Percentiles rank a stretch among this genome's conserved stretches.
phyloP scores from a whole-genome alignment of 139 green algal species.

The Ettlia oleoabundans region DNA sequence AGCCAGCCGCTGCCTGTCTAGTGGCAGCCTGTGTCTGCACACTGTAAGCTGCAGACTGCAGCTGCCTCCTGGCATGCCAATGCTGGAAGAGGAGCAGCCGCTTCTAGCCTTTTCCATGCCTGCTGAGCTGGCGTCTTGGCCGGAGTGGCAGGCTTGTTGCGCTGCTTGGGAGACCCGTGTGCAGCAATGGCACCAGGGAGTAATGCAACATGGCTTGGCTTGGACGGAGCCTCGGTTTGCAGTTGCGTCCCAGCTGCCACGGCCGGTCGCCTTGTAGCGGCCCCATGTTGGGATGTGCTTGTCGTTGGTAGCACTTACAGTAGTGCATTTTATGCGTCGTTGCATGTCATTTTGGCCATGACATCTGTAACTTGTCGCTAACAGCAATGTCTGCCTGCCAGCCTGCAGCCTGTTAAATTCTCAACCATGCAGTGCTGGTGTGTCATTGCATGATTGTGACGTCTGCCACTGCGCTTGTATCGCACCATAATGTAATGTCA shows the following conservation, averaged over 20 bases:
- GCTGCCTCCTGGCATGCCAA: not conserved
- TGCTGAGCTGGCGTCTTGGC: not conserved
- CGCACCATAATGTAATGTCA: too few relatives aligned
- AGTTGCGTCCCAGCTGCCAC: not conserved
- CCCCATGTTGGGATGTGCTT: not conserved
- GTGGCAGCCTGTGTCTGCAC: slow-evolving; percentile 36
- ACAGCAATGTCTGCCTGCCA: too few relatives aligned
- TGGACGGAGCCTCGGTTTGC: not conserved
- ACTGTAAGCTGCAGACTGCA: not conserved
- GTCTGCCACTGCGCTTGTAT: too few relatives aligned
- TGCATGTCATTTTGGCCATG: not conserved
- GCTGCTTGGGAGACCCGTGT: not conserved
- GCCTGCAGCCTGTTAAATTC: too few relatives aligned
- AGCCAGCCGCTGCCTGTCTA: slow-evolving; percentile 43
- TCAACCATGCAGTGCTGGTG: too few relatives aligned
- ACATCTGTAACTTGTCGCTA: too few relatives aligned
- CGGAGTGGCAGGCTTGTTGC: not conserved
- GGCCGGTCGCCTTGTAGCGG: not conserved
- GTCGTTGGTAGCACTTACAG: too few relatives aligned
- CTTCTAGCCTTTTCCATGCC: slow-evolving; percentile 37
- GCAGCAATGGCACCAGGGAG: not conserved
- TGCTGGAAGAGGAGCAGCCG: not conserved
- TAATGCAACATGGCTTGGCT: not conserved
- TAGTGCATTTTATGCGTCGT: too few relatives aligned
- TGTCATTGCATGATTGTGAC: too few relatives aligned